Evolutionary conservation across 2,329 filamentous ascomycete genomes (phyloP).

Genomic region (Xylaria sp.): DNA sequence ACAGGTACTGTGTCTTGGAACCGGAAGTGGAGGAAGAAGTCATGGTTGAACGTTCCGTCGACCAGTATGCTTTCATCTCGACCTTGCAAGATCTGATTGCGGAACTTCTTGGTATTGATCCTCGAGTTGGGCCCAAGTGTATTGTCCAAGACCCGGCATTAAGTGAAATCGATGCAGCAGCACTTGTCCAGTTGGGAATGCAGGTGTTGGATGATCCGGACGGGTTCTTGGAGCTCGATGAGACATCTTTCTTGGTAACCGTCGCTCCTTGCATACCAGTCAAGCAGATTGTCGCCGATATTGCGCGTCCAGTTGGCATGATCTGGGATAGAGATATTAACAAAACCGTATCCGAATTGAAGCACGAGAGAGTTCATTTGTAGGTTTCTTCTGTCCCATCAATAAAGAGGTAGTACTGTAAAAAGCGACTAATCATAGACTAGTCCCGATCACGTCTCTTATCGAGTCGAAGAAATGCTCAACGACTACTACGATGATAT

Average conservation of each 20-base stretch:
- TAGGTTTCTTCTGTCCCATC: not conserved
- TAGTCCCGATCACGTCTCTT: conserved; percentile 34
- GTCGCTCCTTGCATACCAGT: conserved; percentile 47
- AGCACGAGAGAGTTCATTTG: too few relatives aligned
- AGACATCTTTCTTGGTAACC: conserved; percentile 47
- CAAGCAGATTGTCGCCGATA: conserved; percentile 50
- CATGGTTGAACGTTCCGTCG: not conserved
- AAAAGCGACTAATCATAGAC: not conserved
- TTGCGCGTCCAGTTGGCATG: conserved; percentile 50
- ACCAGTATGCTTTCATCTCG: conserved; percentile 4
- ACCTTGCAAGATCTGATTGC: conserved; percentile 6
- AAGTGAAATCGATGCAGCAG: not conserved
- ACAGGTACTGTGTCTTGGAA: not conserved
- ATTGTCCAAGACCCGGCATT: conserved; percentile 17
- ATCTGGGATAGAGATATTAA: conserved; percentile 39
- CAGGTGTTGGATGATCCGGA: conserved; percentile 48
- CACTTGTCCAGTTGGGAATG: conserved; percentile 44
- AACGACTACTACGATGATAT: too few relatives aligned
- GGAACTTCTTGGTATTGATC: not conserved
- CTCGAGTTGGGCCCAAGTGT: not conserved
- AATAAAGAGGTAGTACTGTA: not conserved
- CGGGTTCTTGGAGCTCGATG: conserved; percentile 50
- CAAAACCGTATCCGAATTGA: too few relatives aligned
- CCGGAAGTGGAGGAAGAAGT: too few relatives aligned
- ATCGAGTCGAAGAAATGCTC: conserved; percentile 32